Evolutionary conservation across 2,329 filamentous ascomycete genomes (phyloP), one percentile per base, ranked within the genome.

Genomic region (Epichloe typhina): DNA sequence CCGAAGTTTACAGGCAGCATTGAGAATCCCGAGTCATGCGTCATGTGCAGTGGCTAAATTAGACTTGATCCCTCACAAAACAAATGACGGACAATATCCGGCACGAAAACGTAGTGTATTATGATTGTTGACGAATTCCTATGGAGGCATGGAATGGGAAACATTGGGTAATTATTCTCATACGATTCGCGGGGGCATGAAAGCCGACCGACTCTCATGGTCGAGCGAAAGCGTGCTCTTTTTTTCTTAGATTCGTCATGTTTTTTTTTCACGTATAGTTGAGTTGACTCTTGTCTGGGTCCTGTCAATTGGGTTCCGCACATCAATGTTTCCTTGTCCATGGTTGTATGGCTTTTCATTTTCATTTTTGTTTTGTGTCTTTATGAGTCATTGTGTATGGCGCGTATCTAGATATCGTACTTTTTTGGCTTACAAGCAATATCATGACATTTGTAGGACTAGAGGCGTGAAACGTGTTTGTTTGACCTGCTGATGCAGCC

Each of bases 41-140:
- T 95, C 57, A 97, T 98, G 93, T 98, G 93, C 82, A 94, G 88
- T 70, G 91, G 90, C 74, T 97, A 79, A 68, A 61, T 19, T 44
- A 31, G 4, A n/a, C 19, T 33, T 15, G 23, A 11, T 49, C 41
- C 49, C 39, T 50, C 49, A 49, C 44, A 26, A 26, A 38, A 51
- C 47, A 48, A 51, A 26, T 17, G 45, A 12, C 13, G 45, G 19
- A 19, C 7, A 26, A 4, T 13, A 9, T 23, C 9, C 19, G 19
- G 15, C 5, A 17, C 6, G 35, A 19, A 31, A 46, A 46, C 35
- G 45, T 50, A 50, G 53, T 61, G 54, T 61, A 58, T 62, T 51
- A 64, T 57, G 61, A 66, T 52, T 44, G 56, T 54, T 58, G 57
- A 64, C 55, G 60, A 61, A 61, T 56, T 54, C 58, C 52, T 51